Base-by-base conservation (phyloP, 768 basidiomycete genomes). In the Lactarius indigo region DNA sequence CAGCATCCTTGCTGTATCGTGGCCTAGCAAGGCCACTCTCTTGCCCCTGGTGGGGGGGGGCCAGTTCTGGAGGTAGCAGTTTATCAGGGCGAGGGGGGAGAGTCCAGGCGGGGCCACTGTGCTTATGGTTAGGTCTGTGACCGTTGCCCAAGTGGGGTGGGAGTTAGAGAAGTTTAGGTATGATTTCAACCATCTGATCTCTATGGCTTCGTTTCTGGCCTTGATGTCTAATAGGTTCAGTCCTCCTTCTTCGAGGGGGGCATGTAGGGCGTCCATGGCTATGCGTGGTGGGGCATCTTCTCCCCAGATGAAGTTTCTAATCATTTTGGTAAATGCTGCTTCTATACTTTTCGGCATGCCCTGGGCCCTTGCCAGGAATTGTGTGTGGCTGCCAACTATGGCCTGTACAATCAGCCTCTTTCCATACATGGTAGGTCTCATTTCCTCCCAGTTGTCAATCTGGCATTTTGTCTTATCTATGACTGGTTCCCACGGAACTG, bases 91-190 rank as follows among this genome's bases (percentile, higher is more conserved):
- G n/a, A n/a, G n/a, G n/a, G n/a, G n/a, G n/a, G n/a, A n/a, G n/a
- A n/a, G n/a, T n/a, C n/a, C n/a, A n/a, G n/a, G n/a, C n/a, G n/a
- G n/a, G n/a, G n/a, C n/a, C n/a, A n/a, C n/a, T n/a, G n/a, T n/a
- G n/a, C n/a, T n/a, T n/a, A n/a, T n/a, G n/a, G n/a, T n/a, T n/a
- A n/a, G n/a, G n/a, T n/a, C n/a, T n/a, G n/a, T n/a, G n/a, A n/a
- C n/a, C n/a, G n/a, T n/a, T 0, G 72, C 73, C 73, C 73, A 74
- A 1, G 20, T 18, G 0, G 65, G 69, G 1, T 67, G 52, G 0
- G n/a, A 3, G 0, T 4, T 18, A 6, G 47, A 26, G 0, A 66
- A n/a, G 55, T 70, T 33, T 0, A 73, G 71, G 67, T 70, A 70
- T 0, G 12, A 17, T 33, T 61, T 65, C 0, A 70, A 10, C 71